Percentiles rank a stretch among this genome's conserved stretches.
phyloP scores from a whole-genome alignment of 2,329 filamentous ascomycete species.

The Penicillium thymicola region DNA sequence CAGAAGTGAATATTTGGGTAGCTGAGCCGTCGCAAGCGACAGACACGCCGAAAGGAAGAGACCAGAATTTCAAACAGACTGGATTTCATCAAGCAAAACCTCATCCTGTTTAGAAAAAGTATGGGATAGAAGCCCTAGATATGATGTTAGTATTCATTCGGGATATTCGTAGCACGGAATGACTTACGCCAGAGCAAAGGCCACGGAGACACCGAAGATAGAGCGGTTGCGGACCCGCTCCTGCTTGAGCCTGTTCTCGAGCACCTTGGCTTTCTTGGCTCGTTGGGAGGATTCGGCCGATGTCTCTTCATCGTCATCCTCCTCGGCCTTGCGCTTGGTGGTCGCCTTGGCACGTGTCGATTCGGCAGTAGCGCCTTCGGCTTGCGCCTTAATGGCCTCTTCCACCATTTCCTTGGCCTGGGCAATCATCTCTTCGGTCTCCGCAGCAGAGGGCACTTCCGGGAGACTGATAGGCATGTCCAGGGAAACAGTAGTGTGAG shows the following conservation, averaged over 20 bases:
- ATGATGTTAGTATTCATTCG: conserved; percentile 17
- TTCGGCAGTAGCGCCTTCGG: conserved; percentile 36
- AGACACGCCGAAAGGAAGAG: neutral
- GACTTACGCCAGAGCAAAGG: conserved; percentile 85
- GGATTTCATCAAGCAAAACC: conserved; percentile 2
- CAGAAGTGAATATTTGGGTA: conserved; percentile 9
- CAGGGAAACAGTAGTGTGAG: conserved; percentile 69
- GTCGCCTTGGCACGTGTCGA: conserved; percentile 35
- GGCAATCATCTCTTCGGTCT: conserved; percentile 77
- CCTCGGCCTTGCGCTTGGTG: conserved; percentile 72
- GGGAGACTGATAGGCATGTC: conserved; percentile 67
- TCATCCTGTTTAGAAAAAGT: conserved; percentile 40
- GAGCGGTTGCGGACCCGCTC: conserved; percentile 84
- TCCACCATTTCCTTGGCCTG: conserved; percentile 87
- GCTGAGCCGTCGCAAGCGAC: conserved; percentile 6
- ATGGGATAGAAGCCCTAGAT: conserved; percentile 46
- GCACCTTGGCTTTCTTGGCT: conserved; percentile 65
- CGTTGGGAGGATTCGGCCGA: conserved; percentile 45
- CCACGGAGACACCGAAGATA: conserved; percentile 79
- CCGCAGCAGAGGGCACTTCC: conserved; percentile 70
- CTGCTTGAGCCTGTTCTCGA: conserved; percentile 77
- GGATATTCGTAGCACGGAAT: neutral
- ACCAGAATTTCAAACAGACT: neutral
- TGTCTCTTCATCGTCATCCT: conserved; percentile 46
- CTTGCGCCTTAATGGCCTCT: conserved; percentile 55